Conservation (phyloP, 2,329 filamentous ascomycete species). For the Cyanodermella asteris region DNA sequence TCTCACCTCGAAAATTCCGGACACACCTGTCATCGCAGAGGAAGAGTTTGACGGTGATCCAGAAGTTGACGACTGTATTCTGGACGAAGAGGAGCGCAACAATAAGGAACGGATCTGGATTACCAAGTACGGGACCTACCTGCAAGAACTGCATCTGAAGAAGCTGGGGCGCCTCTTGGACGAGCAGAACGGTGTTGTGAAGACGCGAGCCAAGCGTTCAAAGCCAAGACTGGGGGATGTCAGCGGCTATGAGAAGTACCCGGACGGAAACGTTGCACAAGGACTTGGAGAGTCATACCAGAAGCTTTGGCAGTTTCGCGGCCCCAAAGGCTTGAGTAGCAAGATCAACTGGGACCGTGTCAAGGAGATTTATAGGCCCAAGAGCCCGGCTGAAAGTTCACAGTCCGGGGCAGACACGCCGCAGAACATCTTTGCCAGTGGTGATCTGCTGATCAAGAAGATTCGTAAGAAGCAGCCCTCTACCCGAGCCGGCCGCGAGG, state of each 20-base stretch:
- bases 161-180: slow-evolving; percentile 48
- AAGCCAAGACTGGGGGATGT: slow-evolving; percentile 26
- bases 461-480: too few relatives aligned
- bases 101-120: slow-evolving; percentile 89
- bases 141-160: slow-evolving; percentile 70
- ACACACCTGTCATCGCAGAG: slow-evolving; percentile 41
- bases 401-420: slow-evolving; percentile 1
- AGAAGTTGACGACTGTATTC: slow-evolving; percentile 61
- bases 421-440: neutral
- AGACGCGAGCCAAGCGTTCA: slow-evolving; percentile 27
- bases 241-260: slow-evolving; percentile 20
- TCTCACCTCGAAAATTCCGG: slow-evolving; percentile 14
- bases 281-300: slow-evolving; percentile 44
- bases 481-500: neutral
- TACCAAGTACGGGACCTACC: slow-evolving; percentile 82
- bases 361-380: slow-evolving; percentile 10
- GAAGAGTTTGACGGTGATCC: slow-evolving; percentile 77
- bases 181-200: slow-evolving; percentile 26
- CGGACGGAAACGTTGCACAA: slow-evolving; percentile 27
- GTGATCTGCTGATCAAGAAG: slow-evolving; percentile 1
- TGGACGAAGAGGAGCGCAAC: slow-evolving; percentile 49
- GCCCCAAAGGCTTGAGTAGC: slow-evolving; percentile 44
- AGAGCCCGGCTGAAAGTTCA: slow-evolving; percentile 2
- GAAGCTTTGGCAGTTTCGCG: slow-evolving; percentile 48
- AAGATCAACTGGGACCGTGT: slow-evolving; percentile 54